A percentile compares a stretch with the other conserved stretches of the same genome.
phyloP scores from a whole-genome alignment of 768 basidiomycete genomes.

The Chalciporus piperatus region DNA sequence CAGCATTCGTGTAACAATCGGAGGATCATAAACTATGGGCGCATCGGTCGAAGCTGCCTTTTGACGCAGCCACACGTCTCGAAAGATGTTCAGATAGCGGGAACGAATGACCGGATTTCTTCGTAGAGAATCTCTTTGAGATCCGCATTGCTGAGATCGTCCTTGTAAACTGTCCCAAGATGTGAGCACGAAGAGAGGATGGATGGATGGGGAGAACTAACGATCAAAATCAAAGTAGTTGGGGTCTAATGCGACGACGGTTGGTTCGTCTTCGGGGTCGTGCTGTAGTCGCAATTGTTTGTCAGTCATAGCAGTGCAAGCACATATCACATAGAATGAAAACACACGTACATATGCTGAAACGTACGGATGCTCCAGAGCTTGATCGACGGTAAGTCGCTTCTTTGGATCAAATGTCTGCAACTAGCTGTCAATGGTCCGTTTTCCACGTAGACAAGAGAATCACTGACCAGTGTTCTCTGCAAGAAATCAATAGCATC shows the following conservation, averaged over 20 bases:
- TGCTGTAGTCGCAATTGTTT: conserved; percentile 44
- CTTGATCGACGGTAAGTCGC: conserved; percentile 78
- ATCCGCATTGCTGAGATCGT: conserved; percentile 72
- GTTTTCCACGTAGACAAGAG: conserved; percentile 27
- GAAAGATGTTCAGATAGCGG: conserved; percentile 46
- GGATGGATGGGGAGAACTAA: conserved; percentile 33
- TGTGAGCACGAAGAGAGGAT: conserved; percentile 2
- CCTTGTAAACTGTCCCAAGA: conserved; percentile 55
- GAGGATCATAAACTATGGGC: not conserved
- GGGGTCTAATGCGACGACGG: conserved; percentile 73
- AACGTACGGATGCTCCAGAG: conserved; percentile 80
- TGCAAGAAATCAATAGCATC: conserved; percentile 71
- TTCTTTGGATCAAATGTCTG: conserved; percentile 88
- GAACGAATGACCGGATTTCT: conserved; percentile 76
- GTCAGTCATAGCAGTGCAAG: not conserved
- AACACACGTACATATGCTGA: conserved; percentile 59
- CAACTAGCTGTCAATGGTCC: not conserved
- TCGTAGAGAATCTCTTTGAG: conserved; percentile 82
- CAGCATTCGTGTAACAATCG: not conserved
- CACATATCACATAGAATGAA: not conserved
- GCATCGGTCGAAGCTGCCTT: not conserved
- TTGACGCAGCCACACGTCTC: too few relatives aligned
- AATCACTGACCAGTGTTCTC: conserved; percentile 56
- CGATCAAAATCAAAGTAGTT: conserved; percentile 91
- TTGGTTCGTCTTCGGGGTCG: conserved; percentile 88